A percentile compares a stretch with the other conserved stretches of the same genome.
Evolutionary conservation across 2,329 filamentous ascomycete genomes (phyloP).

Genomic region (Botryotinia convoluta): DNA sequence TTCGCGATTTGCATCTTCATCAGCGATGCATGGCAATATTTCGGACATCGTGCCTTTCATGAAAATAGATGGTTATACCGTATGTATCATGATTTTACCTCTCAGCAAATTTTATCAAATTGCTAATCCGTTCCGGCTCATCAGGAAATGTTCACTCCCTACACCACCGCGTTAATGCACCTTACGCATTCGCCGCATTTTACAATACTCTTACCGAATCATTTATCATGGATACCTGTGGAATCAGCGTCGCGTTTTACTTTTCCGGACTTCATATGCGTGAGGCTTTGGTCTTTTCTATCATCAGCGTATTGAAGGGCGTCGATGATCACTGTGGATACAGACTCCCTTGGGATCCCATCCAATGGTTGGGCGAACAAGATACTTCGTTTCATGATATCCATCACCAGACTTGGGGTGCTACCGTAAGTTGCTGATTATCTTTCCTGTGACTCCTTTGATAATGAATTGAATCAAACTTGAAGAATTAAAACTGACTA

Average conservation of each 20-base stretch:
- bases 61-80: slow-evolving; percentile 61
- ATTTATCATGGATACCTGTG: slow-evolving; percentile 83
- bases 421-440: neutral
- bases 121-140: neutral
- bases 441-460: neutral
- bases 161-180: slow-evolving; percentile 91
- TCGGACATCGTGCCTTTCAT: slow-evolving; percentile 90
- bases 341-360: slow-evolving; percentile 81
- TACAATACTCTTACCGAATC: slow-evolving; percentile 94
- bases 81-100: neutral
- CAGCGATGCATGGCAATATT: slow-evolving; percentile 95
- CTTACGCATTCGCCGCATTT: slow-evolving; percentile 91
- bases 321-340: slow-evolving; percentile 96
- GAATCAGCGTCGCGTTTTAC: slow-evolving; percentile 80
- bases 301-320: slow-evolving; percentile 83
- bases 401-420: slow-evolving; percentile 21
- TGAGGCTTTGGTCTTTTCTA: slow-evolving; percentile 84
- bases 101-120: neutral
- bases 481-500: neutral
- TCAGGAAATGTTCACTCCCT: slow-evolving; percentile 77
- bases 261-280: slow-evolving; percentile 73
- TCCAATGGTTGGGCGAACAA: slow-evolving; percentile 17
- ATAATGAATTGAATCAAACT: too few species aligned
- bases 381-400: slow-evolving; percentile 17
- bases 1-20: slow-evolving; percentile 69